Evolutionary conservation across 805 yeast species (phyloP).

Genomic region (Ogataea neopini): DNA sequence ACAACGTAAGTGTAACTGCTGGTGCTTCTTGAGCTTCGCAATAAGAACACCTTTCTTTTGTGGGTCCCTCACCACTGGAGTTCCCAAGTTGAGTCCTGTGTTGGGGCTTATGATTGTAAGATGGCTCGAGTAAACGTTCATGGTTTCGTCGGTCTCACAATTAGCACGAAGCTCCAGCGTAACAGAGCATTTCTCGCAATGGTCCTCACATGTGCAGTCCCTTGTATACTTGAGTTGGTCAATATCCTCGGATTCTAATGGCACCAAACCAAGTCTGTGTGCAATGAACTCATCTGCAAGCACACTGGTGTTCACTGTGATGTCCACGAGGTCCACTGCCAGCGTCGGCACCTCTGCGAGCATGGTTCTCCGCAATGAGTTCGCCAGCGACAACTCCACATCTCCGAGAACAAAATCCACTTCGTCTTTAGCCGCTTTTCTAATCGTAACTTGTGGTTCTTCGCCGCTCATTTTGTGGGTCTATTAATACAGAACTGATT

Average conservation of each 20-base stretch:
- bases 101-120: slow-evolving; percentile 43
- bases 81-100: slow-evolving; percentile 54
- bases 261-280: slow-evolving; percentile 91
- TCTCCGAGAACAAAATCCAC: slow-evolving; percentile 88
- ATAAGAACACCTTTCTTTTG: slow-evolving; percentile 83
- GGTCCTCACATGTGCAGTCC: slow-evolving; percentile 97
- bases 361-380: slow-evolving; percentile 88
- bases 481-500: background rate
- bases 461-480: slow-evolving; percentile 28
- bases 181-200: slow-evolving; percentile 94
- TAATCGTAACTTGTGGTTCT: slow-evolving; percentile 84
- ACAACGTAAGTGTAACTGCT: slow-evolving; percentile 85
- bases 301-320: slow-evolving; percentile 89
- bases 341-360: slow-evolving; percentile 95
- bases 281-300: slow-evolving; percentile 96
- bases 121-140: slow-evolving; percentile 89
- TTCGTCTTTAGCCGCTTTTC: slow-evolving; percentile 80
- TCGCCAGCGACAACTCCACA: slow-evolving; percentile 88
- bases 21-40: slow-evolving; percentile 89
- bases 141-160: slow-evolving; percentile 84
- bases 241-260: slow-evolving; percentile 80
- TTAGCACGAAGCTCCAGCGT: slow-evolving; percentile 79
- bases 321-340: slow-evolving; percentile 94
- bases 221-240: slow-evolving; percentile 84
- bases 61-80: slow-evolving; percentile 81